Percentiles rank a stretch among this genome's conserved stretches.
Evolutionary conservation across 2,329 filamentous ascomycete genomes (phyloP).

Genomic region (Paraconiothyrium sp.): DNA sequence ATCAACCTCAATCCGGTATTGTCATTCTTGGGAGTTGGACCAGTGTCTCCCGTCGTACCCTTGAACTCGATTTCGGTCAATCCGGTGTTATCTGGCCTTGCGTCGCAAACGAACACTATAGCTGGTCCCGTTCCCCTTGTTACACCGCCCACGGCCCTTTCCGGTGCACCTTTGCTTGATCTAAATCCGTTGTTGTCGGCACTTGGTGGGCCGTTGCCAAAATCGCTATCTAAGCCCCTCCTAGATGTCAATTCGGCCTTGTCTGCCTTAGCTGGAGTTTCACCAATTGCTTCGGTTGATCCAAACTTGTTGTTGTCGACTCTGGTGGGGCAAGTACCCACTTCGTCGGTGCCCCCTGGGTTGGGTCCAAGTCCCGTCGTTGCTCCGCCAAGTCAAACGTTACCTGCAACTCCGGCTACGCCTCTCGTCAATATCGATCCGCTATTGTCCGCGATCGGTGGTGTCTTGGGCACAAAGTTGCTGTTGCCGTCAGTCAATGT

Average conservation of each 20-base stretch:
- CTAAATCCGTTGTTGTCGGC: not conserved
- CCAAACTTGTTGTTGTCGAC: not conserved
- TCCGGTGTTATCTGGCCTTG: not conserved
- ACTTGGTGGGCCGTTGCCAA: not conserved
- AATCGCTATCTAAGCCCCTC: not conserved
- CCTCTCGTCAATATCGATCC: too few relatives aligned
- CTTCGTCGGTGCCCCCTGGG: not conserved
- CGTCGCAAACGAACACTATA: not conserved
- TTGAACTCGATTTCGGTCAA: not conserved
- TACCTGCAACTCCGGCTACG: too few relatives aligned
- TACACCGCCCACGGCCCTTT: not conserved
- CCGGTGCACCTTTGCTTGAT: not conserved
- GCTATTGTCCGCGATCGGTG: not conserved
- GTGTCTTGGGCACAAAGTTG: not conserved
- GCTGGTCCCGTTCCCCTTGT: not conserved
- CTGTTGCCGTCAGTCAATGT: not conserved
- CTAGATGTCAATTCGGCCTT: not conserved
- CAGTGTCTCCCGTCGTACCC: not conserved
- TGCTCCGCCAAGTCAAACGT: too few relatives aligned
- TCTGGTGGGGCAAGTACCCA: not conserved
- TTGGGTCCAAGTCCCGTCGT: too few relatives aligned
- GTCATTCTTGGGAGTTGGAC: not conserved
- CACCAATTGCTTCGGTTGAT: not conserved
- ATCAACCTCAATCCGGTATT: not conserved
- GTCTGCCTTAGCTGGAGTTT: not conserved